Evolutionary conservation across 805 yeast species (phyloP).

Genomic region (Pichia exigua): DNA sequence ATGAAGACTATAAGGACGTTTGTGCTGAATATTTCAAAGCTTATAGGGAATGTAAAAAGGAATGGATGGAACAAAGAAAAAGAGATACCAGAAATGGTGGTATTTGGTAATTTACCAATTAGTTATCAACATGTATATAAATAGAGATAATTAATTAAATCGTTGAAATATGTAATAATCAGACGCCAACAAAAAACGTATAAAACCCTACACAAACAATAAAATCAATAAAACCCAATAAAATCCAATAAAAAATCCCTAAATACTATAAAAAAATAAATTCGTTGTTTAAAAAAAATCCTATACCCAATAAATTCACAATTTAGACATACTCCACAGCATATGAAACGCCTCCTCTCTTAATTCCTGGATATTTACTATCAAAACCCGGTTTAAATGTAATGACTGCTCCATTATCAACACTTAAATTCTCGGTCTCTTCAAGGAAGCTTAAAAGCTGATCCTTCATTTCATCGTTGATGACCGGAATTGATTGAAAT

Average conservation of each 20-base stretch:
- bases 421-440: slow-evolving; percentile 18
- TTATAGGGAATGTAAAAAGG: slow-evolving; percentile 83
- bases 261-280: background rate
- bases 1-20: slow-evolving; percentile 55
- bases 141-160: background rate
- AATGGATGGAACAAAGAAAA: slow-evolving; percentile 42
- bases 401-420: slow-evolving; percentile 18
- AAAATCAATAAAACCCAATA: too few species aligned
- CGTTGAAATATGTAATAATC: background rate
- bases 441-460: slow-evolving; percentile 17
- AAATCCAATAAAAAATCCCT: background rate
- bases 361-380: slow-evolving; percentile 5
- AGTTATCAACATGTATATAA: background rate
- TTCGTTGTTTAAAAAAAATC: too few species aligned
- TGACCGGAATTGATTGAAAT: background rate
- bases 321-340: slow-evolving; percentile 17
- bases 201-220: background rate
- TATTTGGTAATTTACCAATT: slow-evolving; percentile 20
- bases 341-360: slow-evolving; percentile 19
- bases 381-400: slow-evolving; percentile 15
- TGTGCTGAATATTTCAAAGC: slow-evolving; percentile 86
- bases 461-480: slow-evolving; percentile 12
- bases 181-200: background rate
- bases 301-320: background rate
- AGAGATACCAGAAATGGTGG: slow-evolving; percentile 24